Percentiles rank a stretch among this genome's conserved stretches.
Evolutionary conservation across 129 eudicot genomes (phyloP).

Genomic region (Artemisia tridentata): DNA sequence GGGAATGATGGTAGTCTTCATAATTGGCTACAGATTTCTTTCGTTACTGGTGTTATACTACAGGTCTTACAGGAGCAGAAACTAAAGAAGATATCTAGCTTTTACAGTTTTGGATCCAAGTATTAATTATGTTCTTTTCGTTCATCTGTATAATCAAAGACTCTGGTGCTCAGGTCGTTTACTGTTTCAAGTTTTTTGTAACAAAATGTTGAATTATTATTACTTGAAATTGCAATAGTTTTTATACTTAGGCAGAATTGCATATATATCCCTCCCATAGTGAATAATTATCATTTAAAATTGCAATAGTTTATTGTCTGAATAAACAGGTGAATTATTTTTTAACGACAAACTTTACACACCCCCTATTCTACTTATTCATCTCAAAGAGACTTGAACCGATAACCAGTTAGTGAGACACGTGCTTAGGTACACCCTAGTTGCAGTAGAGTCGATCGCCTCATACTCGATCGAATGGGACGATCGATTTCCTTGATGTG

Average conservation of each 20-base stretch:
- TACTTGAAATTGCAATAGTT: neutral
- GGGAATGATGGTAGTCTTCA: conserved; percentile 55
- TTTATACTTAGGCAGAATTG: neutral
- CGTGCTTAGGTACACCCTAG: too few relatives aligned
- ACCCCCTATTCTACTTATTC: too few relatives aligned
- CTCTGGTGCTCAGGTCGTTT: neutral
- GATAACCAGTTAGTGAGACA: too few relatives aligned
- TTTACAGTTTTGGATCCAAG: neutral
- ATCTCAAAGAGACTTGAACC: too few relatives aligned
- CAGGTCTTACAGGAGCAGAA: conserved; percentile 42
- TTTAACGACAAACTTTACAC: too few relatives aligned
- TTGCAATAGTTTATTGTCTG: neutral
- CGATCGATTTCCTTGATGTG: too few relatives aligned
- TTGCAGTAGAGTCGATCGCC: too few relatives aligned
- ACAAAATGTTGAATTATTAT: neutral
- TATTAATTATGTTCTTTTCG: neutral
- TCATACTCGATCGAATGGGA: too few relatives aligned
- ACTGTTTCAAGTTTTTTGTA: neutral
- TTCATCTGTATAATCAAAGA: neutral
- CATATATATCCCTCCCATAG: too few relatives aligned
- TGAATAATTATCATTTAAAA: neutral
- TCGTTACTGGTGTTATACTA: conserved; percentile 47
- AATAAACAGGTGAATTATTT: too few relatives aligned
- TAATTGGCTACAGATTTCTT: conserved; percentile 55
- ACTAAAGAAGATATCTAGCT: conserved; percentile 18